Evolutionary conservation across 148 eudicot genomes (phyloP).

Genomic region (Rhododendron vialii): DNA sequence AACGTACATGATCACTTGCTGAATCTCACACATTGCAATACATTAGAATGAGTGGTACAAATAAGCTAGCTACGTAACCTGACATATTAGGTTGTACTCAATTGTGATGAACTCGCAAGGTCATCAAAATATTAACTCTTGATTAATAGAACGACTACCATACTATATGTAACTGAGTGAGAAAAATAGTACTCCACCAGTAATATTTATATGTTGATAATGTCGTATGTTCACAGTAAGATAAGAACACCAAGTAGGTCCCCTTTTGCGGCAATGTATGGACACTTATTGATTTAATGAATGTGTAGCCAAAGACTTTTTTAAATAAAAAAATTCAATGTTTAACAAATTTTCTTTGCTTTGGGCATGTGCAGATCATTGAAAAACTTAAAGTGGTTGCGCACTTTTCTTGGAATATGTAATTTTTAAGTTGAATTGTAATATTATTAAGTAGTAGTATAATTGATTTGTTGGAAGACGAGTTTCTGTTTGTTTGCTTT

Average conservation of each 20-base stretch:
- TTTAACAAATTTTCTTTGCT: neutral
- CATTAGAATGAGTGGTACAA: neutral
- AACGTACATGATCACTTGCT: neutral
- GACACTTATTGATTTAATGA: neutral
- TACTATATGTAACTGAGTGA: neutral
- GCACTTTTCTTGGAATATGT: neutral
- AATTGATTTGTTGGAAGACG: neutral
- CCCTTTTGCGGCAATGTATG: neutral
- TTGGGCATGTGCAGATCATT: neutral
- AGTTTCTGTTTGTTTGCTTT: neutral
- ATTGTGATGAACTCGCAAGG: neutral
- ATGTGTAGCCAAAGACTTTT: neutral
- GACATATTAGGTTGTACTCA: neutral
- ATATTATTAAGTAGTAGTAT: neutral
- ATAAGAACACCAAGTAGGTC: neutral
- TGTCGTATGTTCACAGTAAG: neutral
- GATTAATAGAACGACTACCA: neutral
- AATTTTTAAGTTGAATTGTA: neutral
- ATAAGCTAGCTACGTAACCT: neutral
- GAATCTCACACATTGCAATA: neutral
- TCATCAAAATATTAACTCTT: neutral
- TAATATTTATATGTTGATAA: neutral
- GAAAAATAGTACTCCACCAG: neutral
- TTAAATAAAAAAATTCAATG: neutral
- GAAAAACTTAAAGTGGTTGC: slow-evolving; percentile 5